A percentile compares a stretch with the other conserved stretches of the same genome.
phyloP scores from a whole-genome alignment of 2,329 filamentous ascomycete genomes.

The Curvularia eragrostidis region DNA sequence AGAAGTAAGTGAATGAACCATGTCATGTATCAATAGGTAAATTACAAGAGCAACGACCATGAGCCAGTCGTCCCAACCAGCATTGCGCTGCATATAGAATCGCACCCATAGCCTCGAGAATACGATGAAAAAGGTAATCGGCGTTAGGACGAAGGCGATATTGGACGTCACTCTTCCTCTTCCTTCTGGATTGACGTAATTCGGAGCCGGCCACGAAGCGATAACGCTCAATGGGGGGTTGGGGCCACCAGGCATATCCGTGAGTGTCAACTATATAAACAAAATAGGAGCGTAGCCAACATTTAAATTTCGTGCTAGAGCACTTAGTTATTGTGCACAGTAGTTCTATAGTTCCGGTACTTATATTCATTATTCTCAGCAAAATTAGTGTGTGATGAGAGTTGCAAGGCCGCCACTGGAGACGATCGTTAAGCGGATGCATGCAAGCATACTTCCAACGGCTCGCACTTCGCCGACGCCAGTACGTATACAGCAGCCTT shows the following conservation, averaged over 20 bases:
- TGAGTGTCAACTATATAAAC: background rate
- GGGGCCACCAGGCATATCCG: constrained; percentile 29
- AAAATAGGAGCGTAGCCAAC: background rate
- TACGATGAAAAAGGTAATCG: constrained; percentile 25
- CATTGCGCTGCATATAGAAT: constrained; percentile 26
- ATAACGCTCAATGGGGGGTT: constrained; percentile 26
- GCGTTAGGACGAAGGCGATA: constrained; percentile 26
- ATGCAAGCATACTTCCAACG: constrained; percentile 1
- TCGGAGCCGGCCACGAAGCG: constrained; percentile 26
- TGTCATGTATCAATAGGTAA: constrained; percentile 1
- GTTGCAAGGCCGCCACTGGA: background rate
- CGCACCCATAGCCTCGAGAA: constrained; percentile 32
- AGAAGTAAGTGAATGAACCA: background rate
- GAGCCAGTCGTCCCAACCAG: constrained; percentile 35
- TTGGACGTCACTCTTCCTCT: constrained; percentile 21
- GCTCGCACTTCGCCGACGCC: background rate
- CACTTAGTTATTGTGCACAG: background rate
- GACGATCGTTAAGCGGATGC: background rate
- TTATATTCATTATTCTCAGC: background rate
- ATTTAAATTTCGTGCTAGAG: background rate
- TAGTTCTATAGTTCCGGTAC: background rate
- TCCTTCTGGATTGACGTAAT: constrained; percentile 26
- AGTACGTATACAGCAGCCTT: background rate
- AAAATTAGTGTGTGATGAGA: background rate
- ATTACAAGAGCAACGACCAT: constrained; percentile 28